Conservation (phyloP, 148 eudicot genomes). For the Chenopodium album region DNA sequence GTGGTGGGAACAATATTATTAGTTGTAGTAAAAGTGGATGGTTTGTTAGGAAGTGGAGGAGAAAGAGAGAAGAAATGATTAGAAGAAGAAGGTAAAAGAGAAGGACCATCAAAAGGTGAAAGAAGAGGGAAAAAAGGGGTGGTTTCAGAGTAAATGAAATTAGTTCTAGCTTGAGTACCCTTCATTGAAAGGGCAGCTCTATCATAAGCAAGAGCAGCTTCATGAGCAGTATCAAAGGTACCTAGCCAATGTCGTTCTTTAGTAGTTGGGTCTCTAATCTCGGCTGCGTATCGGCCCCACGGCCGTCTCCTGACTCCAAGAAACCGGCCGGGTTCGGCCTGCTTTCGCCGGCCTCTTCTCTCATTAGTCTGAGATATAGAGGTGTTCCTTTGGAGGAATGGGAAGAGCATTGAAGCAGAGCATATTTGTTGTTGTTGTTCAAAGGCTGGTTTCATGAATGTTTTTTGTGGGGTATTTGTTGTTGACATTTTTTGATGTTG, state of each 20-base stretch:
- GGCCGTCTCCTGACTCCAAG: slow-evolving; percentile 85
- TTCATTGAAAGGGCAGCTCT: slow-evolving; percentile 94
- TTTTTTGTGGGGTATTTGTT: slow-evolving; percentile 37
- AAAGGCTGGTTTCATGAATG: slow-evolving; percentile 16
- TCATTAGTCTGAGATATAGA: slow-evolving; percentile 46
- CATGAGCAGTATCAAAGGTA: slow-evolving; percentile 95
- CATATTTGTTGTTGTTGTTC: not conserved
- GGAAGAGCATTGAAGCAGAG: slow-evolving; percentile 44
- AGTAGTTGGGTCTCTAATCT: slow-evolving; percentile 89
- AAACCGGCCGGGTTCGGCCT: slow-evolving; percentile 78
- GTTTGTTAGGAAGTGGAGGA: slow-evolving; percentile 5
- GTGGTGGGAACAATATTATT: not conserved
- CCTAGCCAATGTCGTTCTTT: slow-evolving; percentile 97
- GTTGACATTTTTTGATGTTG: slow-evolving; percentile 33
- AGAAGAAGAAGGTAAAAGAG: slow-evolving; percentile 6
- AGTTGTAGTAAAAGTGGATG: not conserved
- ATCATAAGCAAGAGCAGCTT: slow-evolving; percentile 96
- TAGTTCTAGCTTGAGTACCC: slow-evolving; percentile 90
- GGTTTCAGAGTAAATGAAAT: slow-evolving; percentile 73
- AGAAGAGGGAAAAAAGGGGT: slow-evolving; percentile 42
- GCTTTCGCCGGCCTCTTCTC: slow-evolving; percentile 62
- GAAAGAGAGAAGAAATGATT: slow-evolving; percentile 25
- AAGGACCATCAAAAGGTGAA: slow-evolving; percentile 39
- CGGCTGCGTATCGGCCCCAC: slow-evolving; percentile 94
- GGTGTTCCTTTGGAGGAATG: slow-evolving; percentile 69